Evolutionary conservation across 1,139 yeast genomes (phyloP), one percentile per base, ranked within the genome.

Genomic region (Lodderomyces beijingensis): DNA sequence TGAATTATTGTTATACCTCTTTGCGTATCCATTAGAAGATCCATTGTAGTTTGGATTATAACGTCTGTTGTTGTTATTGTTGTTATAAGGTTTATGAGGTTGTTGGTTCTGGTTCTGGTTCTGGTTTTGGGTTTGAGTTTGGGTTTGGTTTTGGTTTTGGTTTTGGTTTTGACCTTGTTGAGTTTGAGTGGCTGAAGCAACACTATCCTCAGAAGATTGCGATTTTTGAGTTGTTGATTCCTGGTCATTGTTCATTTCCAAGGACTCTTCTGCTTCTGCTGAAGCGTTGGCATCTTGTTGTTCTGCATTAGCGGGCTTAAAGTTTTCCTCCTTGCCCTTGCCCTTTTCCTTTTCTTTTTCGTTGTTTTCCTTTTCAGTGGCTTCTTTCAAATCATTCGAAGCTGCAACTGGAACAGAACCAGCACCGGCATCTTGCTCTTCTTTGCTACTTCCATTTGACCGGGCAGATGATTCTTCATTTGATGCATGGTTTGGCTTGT

Each of bases 81-180:
- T 34, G 15, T 16, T 27, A 24, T 25, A 23, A 14, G 28, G 33
- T 12, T 30, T 30, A 9, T 24, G 40, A 23, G 33, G 35, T 30
- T 37, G 44, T 22, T 36, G 43, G 16, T 30, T 25, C 22, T 38
- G 35, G 19, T 51, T 49, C 44, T 57, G 47, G 41, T 18, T n/a
- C n/a, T n/a, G n/a, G n/a, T n/a, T n/a, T n/a, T n/a, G n/a, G n/a
- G n/a, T n/a, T n/a, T n/a, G n/a, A n/a, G n/a, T n/a, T n/a, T n/a
- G n/a, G n/a, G n/a, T n/a, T n/a, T n/a, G n/a, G n/a, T n/a, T n/a
- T n/a, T n/a, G n/a, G n/a, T n/a, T n/a, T n/a, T n/a, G n/a, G n/a
- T n/a, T n/a, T n/a, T n/a, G n/a, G n/a, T n/a, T n/a, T 33, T 18
- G 33, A 4, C 12, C 30, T 14, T 27, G 27, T 16, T 28, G 21